These are phyloP conservation scores for Carex littledalei DNA, from an alignment of 176 grass and related monocot genomes.

Conservation along the genomic window DNA sequence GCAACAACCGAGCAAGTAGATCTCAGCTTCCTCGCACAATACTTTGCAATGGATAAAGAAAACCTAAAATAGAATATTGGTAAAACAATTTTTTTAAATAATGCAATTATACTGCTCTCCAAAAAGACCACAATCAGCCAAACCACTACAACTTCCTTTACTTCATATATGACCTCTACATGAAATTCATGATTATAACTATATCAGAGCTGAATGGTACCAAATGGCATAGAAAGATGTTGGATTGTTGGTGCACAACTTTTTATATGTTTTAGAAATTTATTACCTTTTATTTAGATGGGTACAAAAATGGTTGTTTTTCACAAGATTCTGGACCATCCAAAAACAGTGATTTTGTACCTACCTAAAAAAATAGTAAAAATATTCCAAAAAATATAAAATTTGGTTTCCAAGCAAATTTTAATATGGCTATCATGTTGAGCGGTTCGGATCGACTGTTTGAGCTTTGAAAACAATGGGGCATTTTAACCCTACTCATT, in stretches of 20 bases:
- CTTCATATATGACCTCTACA: background rate
- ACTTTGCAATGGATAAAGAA: constrained; percentile 58
- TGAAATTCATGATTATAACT: background rate
- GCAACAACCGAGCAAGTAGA: constrained; percentile 61
- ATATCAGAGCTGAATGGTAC: background rate
- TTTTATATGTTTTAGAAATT: background rate
- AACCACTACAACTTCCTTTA: background rate
- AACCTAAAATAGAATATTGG: constrained; percentile 39
- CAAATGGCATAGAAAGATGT: background rate
- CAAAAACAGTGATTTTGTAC: no score
- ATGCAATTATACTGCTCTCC: background rate
- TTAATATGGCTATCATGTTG: no score
- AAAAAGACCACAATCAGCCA: background rate
- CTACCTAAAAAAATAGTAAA: no score
- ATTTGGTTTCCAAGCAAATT: no score
- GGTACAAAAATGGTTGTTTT: no score
- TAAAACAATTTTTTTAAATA: constrained; percentile 5
- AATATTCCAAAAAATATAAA: no score
- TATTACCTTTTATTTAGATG: no score
- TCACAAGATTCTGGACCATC: no score
- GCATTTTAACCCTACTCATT: no score
- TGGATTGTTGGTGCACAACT: background rate
- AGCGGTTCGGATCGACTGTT: no score
- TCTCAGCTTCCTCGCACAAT: constrained; percentile 76
- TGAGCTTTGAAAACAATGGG: no score